These are phyloP conservation scores for Ustilago bromivora DNA, from an alignment of 1,284 basidiomycete genomes.

Conservation along the genomic window DNA sequence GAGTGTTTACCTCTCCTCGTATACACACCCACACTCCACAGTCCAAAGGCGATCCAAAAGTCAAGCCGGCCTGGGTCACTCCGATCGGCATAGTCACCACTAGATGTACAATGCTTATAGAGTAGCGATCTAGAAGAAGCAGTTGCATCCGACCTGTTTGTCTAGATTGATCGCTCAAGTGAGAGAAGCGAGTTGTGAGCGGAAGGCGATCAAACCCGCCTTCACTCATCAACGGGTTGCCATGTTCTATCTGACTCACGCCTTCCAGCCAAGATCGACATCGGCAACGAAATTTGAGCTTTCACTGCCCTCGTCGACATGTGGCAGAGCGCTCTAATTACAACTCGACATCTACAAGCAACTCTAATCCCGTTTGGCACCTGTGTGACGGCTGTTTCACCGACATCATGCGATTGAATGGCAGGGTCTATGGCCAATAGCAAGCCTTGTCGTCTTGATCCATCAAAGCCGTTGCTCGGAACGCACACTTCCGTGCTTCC, in stretches of 20 bases:
- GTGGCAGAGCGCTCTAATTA: neutral
- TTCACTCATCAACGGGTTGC: neutral
- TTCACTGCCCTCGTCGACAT: neutral
- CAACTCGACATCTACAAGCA: neutral
- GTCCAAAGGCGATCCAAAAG: neutral
- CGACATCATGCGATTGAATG: neutral
- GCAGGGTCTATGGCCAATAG: neutral
- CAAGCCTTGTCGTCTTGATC: neutral
- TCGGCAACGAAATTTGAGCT: neutral
- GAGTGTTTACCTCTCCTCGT: neutral
- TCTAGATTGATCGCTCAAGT: neutral
- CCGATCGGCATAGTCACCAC: neutral
- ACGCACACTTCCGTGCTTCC: neutral
- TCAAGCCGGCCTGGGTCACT: neutral
- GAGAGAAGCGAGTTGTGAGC: neutral
- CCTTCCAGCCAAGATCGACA: neutral
- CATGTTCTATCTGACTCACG: conserved; percentile 2
- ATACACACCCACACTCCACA: neutral
- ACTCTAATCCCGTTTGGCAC: neutral
- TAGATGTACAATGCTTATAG: too few species aligned
- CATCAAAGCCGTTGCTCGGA: neutral
- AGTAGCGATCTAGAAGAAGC: neutral
- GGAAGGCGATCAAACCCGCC: neutral
- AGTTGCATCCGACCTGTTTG: neutral
- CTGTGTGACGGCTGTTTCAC: neutral